Percentiles rank a stretch among this genome's conserved stretches.
phyloP scores from a whole-genome alignment of 768 basidiomycete species.

The Phlebiopsis gigantea region DNA sequence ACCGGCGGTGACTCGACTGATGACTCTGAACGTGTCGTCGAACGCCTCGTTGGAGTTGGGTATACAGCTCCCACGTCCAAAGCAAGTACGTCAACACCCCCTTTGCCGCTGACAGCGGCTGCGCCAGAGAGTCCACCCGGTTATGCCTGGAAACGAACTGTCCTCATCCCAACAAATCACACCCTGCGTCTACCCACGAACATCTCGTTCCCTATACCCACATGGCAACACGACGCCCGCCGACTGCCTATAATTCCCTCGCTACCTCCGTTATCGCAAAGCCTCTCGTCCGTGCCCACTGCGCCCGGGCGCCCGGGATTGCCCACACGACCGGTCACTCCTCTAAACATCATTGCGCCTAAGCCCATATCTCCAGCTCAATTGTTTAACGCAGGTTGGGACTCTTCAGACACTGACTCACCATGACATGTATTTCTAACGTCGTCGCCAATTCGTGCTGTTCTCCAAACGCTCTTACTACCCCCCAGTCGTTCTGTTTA shows the following conservation, averaged over 20 bases:
- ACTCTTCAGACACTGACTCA: constrained; percentile 4
- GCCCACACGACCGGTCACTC: neutral
- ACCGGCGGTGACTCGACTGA: constrained; percentile 3
- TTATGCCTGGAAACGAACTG: constrained; percentile 21
- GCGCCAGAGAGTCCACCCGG: constrained; percentile 19
- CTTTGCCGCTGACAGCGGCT: constrained; percentile 1
- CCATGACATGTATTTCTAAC: neutral
- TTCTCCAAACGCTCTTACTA: neutral
- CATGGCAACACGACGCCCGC: constrained; percentile 2
- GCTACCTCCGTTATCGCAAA: neutral
- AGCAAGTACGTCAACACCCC: constrained; percentile 8
- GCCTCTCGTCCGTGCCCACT: neutral
- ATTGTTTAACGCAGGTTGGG: neutral
- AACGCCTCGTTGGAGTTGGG: constrained; percentile 17
- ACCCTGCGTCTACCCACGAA: constrained; percentile 1
- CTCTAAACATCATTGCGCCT: neutral
- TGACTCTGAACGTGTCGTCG: constrained; percentile 21
- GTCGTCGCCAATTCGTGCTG: neutral
- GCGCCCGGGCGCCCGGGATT: neutral
- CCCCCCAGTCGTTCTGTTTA: neutral
- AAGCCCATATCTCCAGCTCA: neutral
- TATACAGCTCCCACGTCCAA: constrained; percentile 7
- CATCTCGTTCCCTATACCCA: constrained; percentile 11
- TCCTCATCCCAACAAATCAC: constrained; percentile 16
- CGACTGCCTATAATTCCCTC: neutral